A percentile compares a stretch with the other conserved stretches of the same genome.
These are phyloP conservation scores for Ganoderma meredithae DNA, from an alignment of 1,284 basidiomycete species.

Conservation along the genomic window DNA sequence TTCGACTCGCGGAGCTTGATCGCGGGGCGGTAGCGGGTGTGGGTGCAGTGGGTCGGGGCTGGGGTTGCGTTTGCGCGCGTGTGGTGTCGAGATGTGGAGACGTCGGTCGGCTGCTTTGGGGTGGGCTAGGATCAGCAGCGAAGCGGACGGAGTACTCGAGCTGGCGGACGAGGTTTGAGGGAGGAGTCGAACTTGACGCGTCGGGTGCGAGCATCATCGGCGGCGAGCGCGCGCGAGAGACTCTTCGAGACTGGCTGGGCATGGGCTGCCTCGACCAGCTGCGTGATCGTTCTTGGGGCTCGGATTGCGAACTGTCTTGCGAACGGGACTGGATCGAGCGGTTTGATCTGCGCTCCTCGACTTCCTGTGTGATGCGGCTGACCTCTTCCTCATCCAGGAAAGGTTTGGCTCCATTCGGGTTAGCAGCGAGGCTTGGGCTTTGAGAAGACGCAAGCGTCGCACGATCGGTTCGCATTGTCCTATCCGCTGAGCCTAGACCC, in stretches of 20 bases:
- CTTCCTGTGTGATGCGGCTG: constrained; percentile 61
- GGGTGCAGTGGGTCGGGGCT: constrained; percentile 37
- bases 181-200: constrained; percentile 11
- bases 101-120: constrained; percentile 21
- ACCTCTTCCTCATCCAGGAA: constrained; percentile 60
- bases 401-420: constrained; percentile 30
- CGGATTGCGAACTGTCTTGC: constrained; percentile 30
- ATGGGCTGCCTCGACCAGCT: constrained; percentile 20
- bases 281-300: constrained; percentile 29
- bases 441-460: constrained; percentile 46
- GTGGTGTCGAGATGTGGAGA: constrained; percentile 18
- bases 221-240: constrained; percentile 22
- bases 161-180: constrained; percentile 11
- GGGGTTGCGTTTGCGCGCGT: constrained; percentile 3
- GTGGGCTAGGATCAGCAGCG: constrained; percentile 11
- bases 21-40: constrained; percentile 43
- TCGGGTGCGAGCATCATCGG: constrained; percentile 23
- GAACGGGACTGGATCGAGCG: constrained; percentile 43
- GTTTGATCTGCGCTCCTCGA: constrained; percentile 64
- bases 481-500: constrained; percentile 29
- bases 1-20: constrained; percentile 13
- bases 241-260: constrained; percentile 15
- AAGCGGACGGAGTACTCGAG: constrained; percentile 23
- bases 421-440: constrained; percentile 16
- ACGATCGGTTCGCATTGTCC: constrained; percentile 56